Conservation (phyloP, 1,284 basidiomycete genomes). For the Leccinum cinnamomeum region DNA sequence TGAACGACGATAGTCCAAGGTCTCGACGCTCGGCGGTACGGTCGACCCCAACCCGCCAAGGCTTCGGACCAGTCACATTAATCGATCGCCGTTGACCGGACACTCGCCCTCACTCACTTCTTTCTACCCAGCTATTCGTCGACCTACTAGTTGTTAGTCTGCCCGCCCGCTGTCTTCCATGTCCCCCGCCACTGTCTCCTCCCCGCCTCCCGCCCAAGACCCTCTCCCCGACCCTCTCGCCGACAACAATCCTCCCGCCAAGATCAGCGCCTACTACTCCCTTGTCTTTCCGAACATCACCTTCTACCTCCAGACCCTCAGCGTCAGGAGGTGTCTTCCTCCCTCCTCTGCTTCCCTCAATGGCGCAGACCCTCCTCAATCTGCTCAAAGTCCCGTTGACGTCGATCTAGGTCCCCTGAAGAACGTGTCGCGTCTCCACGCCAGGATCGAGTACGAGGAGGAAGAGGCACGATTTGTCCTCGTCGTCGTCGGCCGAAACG, state of each 20-base stretch:
- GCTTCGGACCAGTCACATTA: too few relatives aligned
- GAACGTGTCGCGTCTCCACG: slow-evolving; percentile 95
- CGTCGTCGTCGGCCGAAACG: slow-evolving; percentile 91
- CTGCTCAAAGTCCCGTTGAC: slow-evolving; percentile 60
- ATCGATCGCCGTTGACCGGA: too few relatives aligned
- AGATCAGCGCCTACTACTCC: slow-evolving; percentile 91
- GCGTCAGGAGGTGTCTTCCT: slow-evolving; percentile 57
- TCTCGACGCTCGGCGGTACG: too few relatives aligned
- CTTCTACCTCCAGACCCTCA: slow-evolving; percentile 83
- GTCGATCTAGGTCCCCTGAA: slow-evolving; percentile 97
- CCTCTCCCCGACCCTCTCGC: slow-evolving; percentile 29
- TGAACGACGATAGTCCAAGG: too few relatives aligned
- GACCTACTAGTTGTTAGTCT: neutral
- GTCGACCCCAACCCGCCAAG: too few relatives aligned
- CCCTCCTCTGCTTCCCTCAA: slow-evolving; percentile 61
- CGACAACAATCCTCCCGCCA: slow-evolving; percentile 45
- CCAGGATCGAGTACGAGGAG: slow-evolving; percentile 90
- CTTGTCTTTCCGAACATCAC: slow-evolving; percentile 91
- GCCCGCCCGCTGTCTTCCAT: slow-evolving; percentile 21
- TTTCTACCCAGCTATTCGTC: too few relatives aligned
- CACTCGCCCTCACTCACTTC: too few relatives aligned
- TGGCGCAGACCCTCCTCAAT: slow-evolving; percentile 37
- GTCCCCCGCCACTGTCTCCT: slow-evolving; percentile 18
- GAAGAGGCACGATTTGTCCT: slow-evolving; percentile 88
- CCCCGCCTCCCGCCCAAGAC: slow-evolving; percentile 8